Conservation (phyloP, 768 basidiomycete genomes). For the Mycena galericulata region DNA sequence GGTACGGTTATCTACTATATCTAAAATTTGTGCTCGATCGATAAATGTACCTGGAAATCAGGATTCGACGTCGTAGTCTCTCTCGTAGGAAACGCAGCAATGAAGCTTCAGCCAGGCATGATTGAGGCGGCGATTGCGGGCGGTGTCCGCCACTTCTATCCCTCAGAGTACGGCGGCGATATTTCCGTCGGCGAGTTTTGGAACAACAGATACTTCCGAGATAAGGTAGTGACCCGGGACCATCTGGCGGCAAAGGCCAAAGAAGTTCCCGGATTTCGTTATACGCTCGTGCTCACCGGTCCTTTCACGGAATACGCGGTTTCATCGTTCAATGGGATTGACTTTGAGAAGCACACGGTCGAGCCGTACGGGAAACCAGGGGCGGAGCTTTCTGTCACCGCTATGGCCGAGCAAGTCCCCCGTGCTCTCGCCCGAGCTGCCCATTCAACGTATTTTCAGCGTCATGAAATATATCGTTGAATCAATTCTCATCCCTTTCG, state of each 20-base stretch:
- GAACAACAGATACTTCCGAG: slow-evolving; percentile 17
- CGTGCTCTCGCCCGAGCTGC: background rate
- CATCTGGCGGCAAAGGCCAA: slow-evolving; percentile 11
- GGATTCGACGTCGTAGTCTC: slow-evolving; percentile 17
- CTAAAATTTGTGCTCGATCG: background rate
- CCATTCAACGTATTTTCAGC: background rate
- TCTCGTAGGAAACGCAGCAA: slow-evolving; percentile 16
- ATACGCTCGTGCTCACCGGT: slow-evolving; percentile 12
- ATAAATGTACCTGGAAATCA: background rate
- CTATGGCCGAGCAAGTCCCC: slow-evolving; percentile 10
- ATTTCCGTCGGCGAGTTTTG: slow-evolving; percentile 8
- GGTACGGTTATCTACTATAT: background rate
- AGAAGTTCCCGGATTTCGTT: background rate
- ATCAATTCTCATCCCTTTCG: slow-evolving; percentile 15
- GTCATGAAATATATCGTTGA: slow-evolving; percentile 11
- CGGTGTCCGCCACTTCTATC: slow-evolving; percentile 17
- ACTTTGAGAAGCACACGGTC: slow-evolving; percentile 11
- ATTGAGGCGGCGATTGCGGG: slow-evolving; percentile 18
- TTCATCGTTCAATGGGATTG: slow-evolving; percentile 13
- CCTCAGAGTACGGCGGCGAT: slow-evolving; percentile 14
- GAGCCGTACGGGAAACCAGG: slow-evolving; percentile 14
- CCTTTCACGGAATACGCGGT: slow-evolving; percentile 12
- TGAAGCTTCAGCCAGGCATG: slow-evolving; percentile 17
- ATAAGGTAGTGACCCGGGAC: slow-evolving; percentile 15
- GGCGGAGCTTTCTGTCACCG: slow-evolving; percentile 11